Percentiles rank a stretch among this genome's conserved stretches.
phyloP scores from a whole-genome alignment of 352 stramenopile genomes.

The Globisporangium echinulatum region DNA sequence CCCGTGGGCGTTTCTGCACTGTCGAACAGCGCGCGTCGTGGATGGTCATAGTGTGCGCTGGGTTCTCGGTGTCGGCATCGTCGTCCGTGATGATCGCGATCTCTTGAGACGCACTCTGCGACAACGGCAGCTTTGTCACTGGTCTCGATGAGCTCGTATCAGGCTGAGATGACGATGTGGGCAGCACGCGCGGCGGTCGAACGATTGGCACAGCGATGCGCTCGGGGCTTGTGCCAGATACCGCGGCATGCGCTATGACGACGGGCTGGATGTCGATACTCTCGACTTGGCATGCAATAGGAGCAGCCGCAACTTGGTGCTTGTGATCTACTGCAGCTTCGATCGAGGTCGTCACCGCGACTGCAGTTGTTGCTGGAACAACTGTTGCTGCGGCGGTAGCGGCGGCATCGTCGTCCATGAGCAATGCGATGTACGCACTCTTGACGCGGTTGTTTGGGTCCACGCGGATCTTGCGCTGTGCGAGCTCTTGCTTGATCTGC shows the following conservation, averaged over 20 bases:
- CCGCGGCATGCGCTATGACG: not conserved
- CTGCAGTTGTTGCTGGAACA: constrained; percentile 1
- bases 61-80: not conserved
- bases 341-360: not conserved
- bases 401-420: constrained; percentile 21
- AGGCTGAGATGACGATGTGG: not conserved
- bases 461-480: constrained; percentile 37
- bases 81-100: constrained; percentile 2
- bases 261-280: constrained; percentile 5
- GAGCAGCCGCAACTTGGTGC: not conserved
- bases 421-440: constrained; percentile 31
- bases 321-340: not conserved
- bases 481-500: constrained; percentile 54
- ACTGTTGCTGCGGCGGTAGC: constrained; percentile 15
- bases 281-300: not conserved
- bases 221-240: not conserved
- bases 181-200: not conserved
- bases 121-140: not conserved
- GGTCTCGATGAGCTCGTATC: not conserved
- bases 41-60: not conserved
- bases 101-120: not conserved
- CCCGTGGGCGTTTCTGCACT: constrained; percentile 5
- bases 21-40: not conserved
- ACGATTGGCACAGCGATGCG: not conserved
- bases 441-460: constrained; percentile 39